These are phyloP conservation scores for Xylaria sp. DNA, from an alignment of 2,329 filamentous ascomycete genomes.

Conservation along the genomic window DNA sequence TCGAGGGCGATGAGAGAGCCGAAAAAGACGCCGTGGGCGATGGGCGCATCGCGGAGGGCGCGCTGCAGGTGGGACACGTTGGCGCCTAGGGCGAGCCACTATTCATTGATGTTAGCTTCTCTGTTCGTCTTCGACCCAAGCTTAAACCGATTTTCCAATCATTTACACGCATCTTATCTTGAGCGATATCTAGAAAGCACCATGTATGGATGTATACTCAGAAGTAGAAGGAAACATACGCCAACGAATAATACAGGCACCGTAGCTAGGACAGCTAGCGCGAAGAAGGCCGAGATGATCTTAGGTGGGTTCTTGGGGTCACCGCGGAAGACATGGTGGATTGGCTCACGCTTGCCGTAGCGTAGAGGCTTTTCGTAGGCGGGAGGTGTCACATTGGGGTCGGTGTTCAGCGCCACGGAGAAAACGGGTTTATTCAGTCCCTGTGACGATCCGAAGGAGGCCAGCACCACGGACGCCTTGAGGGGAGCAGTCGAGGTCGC, in stretches of 20 bases:
- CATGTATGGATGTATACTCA: not conserved
- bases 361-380: constrained; percentile 75
- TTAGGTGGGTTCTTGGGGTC: constrained; percentile 84
- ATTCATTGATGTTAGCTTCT: constrained; percentile 26
- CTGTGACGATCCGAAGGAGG: constrained; percentile 80
- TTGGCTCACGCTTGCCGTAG: constrained; percentile 85
- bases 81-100: constrained; percentile 86
- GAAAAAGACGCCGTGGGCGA: constrained; percentile 86
- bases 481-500: constrained; percentile 74
- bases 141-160: too few species aligned
- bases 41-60: constrained; percentile 78
- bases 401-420: constrained; percentile 72
- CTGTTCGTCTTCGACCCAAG: not conserved
- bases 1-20: constrained; percentile 89
- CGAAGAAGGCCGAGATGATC: constrained; percentile 81
- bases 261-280: constrained; percentile 75
- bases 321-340: constrained; percentile 87
- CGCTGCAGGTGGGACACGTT: constrained; percentile 82
- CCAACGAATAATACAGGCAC: constrained; percentile 77
- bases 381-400: constrained; percentile 68
- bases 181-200: not conserved
- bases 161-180: not conserved
- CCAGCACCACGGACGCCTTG: constrained; percentile 83
- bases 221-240: constrained; percentile 60
- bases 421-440: constrained; percentile 78